Evolutionary conservation across 768 basidiomycete species (phyloP), one percentile per base, ranked within the genome.

Genomic region (Filobasidium floriforme): DNA sequence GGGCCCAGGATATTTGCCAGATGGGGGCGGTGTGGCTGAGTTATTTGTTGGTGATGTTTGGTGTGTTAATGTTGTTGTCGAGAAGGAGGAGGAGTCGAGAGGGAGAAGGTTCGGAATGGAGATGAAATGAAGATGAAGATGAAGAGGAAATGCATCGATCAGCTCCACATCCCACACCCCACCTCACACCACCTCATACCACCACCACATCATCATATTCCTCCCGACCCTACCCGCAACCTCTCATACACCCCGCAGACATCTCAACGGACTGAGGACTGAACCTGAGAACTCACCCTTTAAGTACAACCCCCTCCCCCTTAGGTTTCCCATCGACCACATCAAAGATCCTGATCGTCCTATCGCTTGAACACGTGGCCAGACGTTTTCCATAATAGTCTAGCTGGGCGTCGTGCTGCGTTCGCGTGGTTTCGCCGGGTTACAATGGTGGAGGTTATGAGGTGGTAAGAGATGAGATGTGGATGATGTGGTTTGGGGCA

Each of bases 1-100:
- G 94, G 1, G 90, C 94, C 96, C 96, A 99, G 26, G 92, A 86
- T 60, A 99, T 88, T 73, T 94, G 92, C 93, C 94, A 98, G 43
- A 99, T 92, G 7, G 96, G 94, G 11, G 94, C 93, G 3, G 89
- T 90, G 79, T 98, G 96, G 46, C 93, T 96, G 69, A n/a, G n/a
- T n/a, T n/a, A n/a, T n/a, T n/a, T n/a, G n/a, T n/a, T 7, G 37
- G 24, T 59, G 52, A 43, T 6, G 60, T 62, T 9, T 37, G 41
- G 41, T n/a, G n/a, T n/a, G 29, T 54, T n/a, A 9, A 49, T 40
- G 22, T 19, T 37, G 2, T 29, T 32, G 64, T 19, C n/a, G 15
- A 51, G 22, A 41, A 43, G 37, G 19, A 26, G 2, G 61, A 19
- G 6, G 41, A 51, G 7, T n/a, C n/a, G 61, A 41, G 22, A 65